Evolutionary conservation across 2,329 filamentous ascomycete species (phyloP).

Genomic region (Ambrosiella beaveri): DNA sequence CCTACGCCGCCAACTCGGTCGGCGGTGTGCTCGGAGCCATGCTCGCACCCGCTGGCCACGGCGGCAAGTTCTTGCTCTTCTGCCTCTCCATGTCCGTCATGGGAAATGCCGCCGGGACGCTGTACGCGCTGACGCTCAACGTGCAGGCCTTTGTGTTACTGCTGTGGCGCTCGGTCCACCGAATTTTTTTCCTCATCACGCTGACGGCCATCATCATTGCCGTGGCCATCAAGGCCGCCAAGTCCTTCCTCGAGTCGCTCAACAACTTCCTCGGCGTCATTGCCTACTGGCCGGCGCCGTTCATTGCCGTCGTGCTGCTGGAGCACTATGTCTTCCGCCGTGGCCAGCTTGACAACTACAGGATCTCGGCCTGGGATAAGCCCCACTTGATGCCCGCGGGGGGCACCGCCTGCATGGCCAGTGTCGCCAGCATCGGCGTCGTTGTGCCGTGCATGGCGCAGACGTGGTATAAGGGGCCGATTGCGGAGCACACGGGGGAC

Average conservation of each 20-base stretch:
- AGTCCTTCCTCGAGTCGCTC: constrained; percentile 24
- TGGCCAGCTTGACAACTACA: constrained; percentile 24
- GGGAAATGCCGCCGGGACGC: constrained; percentile 23
- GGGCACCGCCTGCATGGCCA: constrained; percentile 27
- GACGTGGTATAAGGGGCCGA: constrained; percentile 38
- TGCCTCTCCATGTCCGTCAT: constrained; percentile 23
- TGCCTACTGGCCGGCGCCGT: constrained; percentile 29
- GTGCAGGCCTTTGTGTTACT: constrained; percentile 25
- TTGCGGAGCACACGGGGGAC: constrained; percentile 36
- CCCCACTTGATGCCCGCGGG: constrained; percentile 25
- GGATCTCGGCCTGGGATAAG: constrained; percentile 28
- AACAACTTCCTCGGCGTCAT: constrained; percentile 29
- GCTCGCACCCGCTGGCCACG: constrained; percentile 15
- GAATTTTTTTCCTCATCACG: constrained; percentile 25
- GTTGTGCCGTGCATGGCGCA: constrained; percentile 38
- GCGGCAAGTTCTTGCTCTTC: constrained; percentile 22
- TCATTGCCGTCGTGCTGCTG: constrained; percentile 24
- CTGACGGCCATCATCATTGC: constrained; percentile 25
- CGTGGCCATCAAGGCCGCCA: constrained; percentile 24
- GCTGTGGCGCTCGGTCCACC: constrained; percentile 21
- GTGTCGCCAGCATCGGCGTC: constrained; percentile 23
- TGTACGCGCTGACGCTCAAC: constrained; percentile 24
- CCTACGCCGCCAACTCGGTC: constrained; percentile 14
- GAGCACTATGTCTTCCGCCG: constrained; percentile 27
- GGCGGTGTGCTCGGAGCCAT: constrained; percentile 16